Evolutionary conservation across 805 yeast genomes (phyloP).

Genomic region (Metschnikowia hibisci): DNA sequence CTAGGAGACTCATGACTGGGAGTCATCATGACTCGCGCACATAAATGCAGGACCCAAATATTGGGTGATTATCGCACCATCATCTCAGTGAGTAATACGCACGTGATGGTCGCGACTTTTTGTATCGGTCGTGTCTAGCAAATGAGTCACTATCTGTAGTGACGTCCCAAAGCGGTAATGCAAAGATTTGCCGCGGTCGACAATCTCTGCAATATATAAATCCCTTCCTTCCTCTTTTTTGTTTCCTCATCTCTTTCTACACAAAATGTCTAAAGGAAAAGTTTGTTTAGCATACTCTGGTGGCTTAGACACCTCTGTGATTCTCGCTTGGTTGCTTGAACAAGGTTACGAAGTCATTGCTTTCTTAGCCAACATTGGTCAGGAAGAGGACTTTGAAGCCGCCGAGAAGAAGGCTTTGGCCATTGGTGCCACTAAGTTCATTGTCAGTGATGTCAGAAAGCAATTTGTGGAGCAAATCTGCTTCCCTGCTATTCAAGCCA

Average conservation of each 20-base stretch:
- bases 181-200: constrained; percentile 21
- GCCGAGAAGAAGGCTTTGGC: constrained; percentile 95
- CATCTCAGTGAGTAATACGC: background rate
- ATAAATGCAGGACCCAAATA: background rate
- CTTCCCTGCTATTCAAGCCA: constrained; percentile 95
- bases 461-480: constrained; percentile 91
- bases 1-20: constrained; percentile 13
- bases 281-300: constrained; percentile 99
- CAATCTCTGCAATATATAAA: constrained; percentile 19
- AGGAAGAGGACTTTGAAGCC: constrained; percentile 97
- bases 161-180: constrained; percentile 14
- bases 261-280: constrained; percentile 90
- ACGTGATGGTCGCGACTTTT: background rate
- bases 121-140: too few relatives aligned
- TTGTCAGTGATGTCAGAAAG: constrained; percentile 89
- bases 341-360: constrained; percentile 98
- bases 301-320: constrained; percentile 96
- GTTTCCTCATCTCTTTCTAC: constrained; percentile 3
- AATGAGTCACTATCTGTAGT: constrained; percentile 16
- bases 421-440: constrained; percentile 95
- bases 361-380: constrained; percentile 97
- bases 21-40: constrained; percentile 14
- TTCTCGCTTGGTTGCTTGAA: constrained; percentile 96
- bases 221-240: constrained; percentile 9
- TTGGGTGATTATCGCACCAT: background rate